These are phyloP conservation scores for Theileria sp. DNA, from an alignment of 169 alveolate genomes.

Conservation along the genomic window DNA sequence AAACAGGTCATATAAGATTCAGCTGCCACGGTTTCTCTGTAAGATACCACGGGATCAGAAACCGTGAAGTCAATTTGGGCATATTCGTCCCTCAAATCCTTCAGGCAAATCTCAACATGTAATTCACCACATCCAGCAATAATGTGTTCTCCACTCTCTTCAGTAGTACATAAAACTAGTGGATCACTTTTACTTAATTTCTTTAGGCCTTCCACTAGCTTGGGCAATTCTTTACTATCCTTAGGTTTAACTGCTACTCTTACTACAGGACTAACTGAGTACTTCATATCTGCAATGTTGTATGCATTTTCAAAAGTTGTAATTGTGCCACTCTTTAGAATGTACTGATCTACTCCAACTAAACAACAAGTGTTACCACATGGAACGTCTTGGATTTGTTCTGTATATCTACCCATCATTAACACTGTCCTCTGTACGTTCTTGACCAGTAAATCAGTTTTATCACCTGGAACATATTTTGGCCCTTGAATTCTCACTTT, in stretches of 20 bases:
- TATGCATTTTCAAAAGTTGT: conserved; percentile 95
- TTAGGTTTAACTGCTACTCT: conserved; percentile 99
- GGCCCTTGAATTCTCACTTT: conserved; percentile 99
- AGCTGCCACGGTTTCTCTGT: conserved; percentile 97
- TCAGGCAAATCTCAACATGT: conserved; percentile 97
- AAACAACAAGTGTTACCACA: conserved; percentile 98
- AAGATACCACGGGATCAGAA: conserved; percentile 98
- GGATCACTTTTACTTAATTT: conserved; percentile 97
- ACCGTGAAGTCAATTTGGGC: conserved; percentile 97
- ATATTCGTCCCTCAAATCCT: conserved; percentile 97
- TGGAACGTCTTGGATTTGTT: conserved; percentile 97
- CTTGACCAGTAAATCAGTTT: conserved; percentile 93
- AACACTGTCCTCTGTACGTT: conserved; percentile 97
- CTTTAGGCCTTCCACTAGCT: conserved; percentile 97
- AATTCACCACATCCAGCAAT: conserved; percentile 99
- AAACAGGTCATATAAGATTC: conserved; percentile 90
- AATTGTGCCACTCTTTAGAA: conserved; percentile 96
- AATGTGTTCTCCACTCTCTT: conserved; percentile 98
- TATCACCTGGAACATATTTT: conserved; percentile 96
- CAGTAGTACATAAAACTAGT: conserved; percentile 95
- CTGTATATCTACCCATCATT: conserved; percentile 97
- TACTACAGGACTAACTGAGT: conserved; percentile 99
- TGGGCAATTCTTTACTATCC: conserved; percentile 97
- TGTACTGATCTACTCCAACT: conserved; percentile 97
- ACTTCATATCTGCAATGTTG: conserved; percentile 97